Conservation (phyloP, 2,329 filamentous ascomycete genomes). For the Ophiostoma pallidulum region DNA sequence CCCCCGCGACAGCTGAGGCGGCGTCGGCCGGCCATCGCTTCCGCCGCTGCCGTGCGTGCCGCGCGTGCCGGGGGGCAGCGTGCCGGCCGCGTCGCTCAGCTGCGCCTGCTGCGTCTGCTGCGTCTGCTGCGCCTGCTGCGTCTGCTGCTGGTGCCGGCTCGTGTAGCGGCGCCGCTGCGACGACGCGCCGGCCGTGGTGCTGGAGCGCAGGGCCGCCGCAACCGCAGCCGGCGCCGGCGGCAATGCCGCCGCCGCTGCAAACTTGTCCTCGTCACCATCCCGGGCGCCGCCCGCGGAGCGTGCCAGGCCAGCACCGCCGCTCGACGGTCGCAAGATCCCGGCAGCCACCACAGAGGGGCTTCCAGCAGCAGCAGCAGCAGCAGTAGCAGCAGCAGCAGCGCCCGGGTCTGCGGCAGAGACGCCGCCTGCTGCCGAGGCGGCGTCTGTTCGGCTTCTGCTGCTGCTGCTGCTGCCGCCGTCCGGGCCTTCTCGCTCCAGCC, state of each 20-base stretch:
- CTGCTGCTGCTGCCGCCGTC: conserved; percentile 16
- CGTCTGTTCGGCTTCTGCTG: not conserved
- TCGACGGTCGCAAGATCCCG: conserved; percentile 5
- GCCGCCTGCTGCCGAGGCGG: not conserved
- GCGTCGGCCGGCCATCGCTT: conserved; percentile 26
- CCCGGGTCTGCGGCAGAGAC: too few relatives aligned
- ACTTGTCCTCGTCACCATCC: too few relatives aligned
- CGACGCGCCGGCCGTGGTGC: not conserved
- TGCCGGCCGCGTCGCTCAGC: not conserved
- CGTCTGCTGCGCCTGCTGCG: not conserved
- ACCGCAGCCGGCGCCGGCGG: not conserved
- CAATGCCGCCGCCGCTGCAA: conserved; percentile 2
- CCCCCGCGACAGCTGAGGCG: conserved; percentile 35
- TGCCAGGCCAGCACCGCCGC: conserved; percentile 7
- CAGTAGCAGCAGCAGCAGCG: not conserved
- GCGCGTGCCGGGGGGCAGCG: too few relatives aligned
- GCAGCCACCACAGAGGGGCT: not conserved
- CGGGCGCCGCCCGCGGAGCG: not conserved
- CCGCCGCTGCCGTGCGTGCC: conserved; percentile 4
- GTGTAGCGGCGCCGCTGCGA: conserved; percentile 15
- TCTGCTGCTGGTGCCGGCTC: conserved; percentile 10
- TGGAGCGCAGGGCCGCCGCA: not conserved
- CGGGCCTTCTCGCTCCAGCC: conserved; percentile 31
- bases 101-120: not conserved
- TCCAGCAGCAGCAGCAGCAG: not conserved